phyloP scores from a whole-genome alignment of 768 basidiomycete genomes.

The Lactarius evosmus region DNA sequence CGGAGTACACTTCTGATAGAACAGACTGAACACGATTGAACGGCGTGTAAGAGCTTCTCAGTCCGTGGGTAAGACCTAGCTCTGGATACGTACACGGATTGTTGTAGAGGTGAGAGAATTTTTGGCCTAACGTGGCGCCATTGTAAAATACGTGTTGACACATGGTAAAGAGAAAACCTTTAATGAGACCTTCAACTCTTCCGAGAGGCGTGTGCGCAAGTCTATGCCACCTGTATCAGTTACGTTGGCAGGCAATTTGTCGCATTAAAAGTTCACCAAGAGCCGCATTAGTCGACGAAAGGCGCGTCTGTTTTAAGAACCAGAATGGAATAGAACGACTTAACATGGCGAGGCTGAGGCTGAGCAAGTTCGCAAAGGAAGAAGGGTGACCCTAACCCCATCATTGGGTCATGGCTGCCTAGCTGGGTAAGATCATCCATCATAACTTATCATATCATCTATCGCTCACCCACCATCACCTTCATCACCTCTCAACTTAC shows the following conservation, averaged over 20 bases:
- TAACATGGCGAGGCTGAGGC: neutral
- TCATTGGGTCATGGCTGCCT: neutral
- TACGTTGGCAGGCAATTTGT: neutral
- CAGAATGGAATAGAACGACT: conserved; percentile 1
- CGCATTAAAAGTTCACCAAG: neutral
- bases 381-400: neutral
- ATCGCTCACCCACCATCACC: neutral
- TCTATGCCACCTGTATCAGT: conserved; percentile 36
- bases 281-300: neutral
- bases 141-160: neutral
- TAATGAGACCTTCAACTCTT: conserved; percentile 62
- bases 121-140: conserved; percentile 43
- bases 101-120: conserved; percentile 56
- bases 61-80: neutral
- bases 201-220: conserved; percentile 49
- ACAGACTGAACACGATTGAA: conserved; percentile 48
- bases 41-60: neutral
- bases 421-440: too few relatives aligned
- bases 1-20: conserved; percentile 63
- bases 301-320: neutral
- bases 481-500: neutral
- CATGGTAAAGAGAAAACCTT: conserved; percentile 44
- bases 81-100: conserved; percentile 39
- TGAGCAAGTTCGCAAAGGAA: too few relatives aligned
- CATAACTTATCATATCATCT: too few relatives aligned